phyloP scores from a whole-genome alignment of 139 green algal species.

The Medakamo hakoo region DNA sequence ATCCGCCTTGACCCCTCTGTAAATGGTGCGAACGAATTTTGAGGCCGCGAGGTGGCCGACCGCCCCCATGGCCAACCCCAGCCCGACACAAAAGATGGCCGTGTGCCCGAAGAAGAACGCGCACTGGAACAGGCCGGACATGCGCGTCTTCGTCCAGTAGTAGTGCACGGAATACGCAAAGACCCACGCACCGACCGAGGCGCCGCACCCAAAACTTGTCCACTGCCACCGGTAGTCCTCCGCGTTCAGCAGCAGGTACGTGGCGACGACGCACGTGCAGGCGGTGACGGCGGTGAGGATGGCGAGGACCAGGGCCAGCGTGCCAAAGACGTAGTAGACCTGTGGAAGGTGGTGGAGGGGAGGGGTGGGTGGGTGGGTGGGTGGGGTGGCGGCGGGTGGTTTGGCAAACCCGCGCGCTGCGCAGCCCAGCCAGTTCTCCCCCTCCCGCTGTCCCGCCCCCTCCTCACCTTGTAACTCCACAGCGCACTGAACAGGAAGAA shows the following conservation, averaged over 20 bases:
- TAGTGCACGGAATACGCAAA: slow-evolving; percentile 82
- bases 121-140: slow-evolving; percentile 94
- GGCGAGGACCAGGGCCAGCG: slow-evolving; percentile 90
- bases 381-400: neutral
- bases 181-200: slow-evolving; percentile 71
- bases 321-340: slow-evolving; percentile 98
- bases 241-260: slow-evolving; percentile 97
- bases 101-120: slow-evolving; percentile 97
- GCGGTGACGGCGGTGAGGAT: slow-evolving; percentile 84
- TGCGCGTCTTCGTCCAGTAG: slow-evolving; percentile 89
- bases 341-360: slow-evolving; percentile 7
- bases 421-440: too few relatives aligned
- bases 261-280: slow-evolving; percentile 82
- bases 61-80: slow-evolving; percentile 19
- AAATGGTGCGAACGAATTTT: slow-evolving; percentile 81
- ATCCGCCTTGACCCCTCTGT: slow-evolving; percentile 83
- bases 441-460: neutral
- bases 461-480: slow-evolving; percentile 81
- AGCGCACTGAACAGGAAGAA: slow-evolving; percentile 97
- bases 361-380: neutral
- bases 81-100: slow-evolving; percentile 74
- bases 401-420: neutral
- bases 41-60: slow-evolving; percentile 69
- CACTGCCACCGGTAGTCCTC: slow-evolving; percentile 98
- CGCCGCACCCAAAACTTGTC: slow-evolving; percentile 72